Base-by-base conservation (phyloP, 1,284 basidiomycete species). In the Microbotryum scabiosae region DNA sequence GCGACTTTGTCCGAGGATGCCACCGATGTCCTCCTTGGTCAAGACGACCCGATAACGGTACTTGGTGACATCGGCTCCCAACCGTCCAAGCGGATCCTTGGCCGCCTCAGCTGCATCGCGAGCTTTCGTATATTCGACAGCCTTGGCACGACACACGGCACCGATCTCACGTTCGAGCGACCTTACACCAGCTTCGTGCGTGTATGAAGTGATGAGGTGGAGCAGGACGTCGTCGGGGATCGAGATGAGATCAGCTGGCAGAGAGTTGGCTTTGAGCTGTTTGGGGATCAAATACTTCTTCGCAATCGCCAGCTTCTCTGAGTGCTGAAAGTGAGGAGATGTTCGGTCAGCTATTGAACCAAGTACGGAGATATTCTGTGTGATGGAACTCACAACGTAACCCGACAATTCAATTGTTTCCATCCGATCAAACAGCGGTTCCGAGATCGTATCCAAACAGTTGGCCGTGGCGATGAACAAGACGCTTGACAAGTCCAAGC, bases 121-220 rank as follows among this genome's bases (percentile, higher is more conserved):
- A 66, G 79, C 79, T 71, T 87, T 85, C 0, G 90, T 85, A 82
- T 86, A 94, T 70, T 96, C 86, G 20, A 93, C 90, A 0, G 88
- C 90, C 71, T 93, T 93, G 66, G 82, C 85, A 23, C 93, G 79
- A 41, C 88, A 87, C 21, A 97, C 83, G 21, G 85, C 83, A 10
- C 88, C 90, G 51, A 97, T 85, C 14, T 88, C 84, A 6, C 93
- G 82, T 73, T 97, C 92, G 14, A 97, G 81, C 30, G 84, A 85
- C 32, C 92, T 82, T n/a, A 97, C 92, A 32, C 93, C 92, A 0
- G 92, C 91, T 75, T 96, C 88, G 12, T 85, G 81, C 1, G 90
- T 92, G 72, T 91, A 92, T 28, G 82, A 78, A 16, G 84, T 87
- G 36, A 86, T 85, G 56, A 92, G 80, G 57, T 82, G 81, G 63